A percentile compares a stretch with the other conserved stretches of the same genome.
Evolutionary conservation across 495 filamentous ascomycete species (phyloP).

Genomic region (Bacidia rubella): DNA sequence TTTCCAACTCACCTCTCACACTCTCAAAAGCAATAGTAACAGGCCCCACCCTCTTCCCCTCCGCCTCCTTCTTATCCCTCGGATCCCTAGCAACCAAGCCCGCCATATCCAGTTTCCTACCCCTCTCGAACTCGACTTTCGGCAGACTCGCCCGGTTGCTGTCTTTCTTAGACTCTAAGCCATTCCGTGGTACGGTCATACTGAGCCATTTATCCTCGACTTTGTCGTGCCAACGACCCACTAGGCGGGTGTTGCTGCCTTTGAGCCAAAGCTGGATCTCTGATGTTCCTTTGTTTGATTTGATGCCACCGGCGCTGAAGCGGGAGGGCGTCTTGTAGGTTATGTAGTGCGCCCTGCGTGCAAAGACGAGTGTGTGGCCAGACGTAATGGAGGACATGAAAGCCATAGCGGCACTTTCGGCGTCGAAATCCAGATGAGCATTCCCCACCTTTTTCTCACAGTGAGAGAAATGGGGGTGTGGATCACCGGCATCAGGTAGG

Average conservation of each 20-base stretch:
- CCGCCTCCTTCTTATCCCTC: slow-evolving; percentile 16
- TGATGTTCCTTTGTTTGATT: slow-evolving; percentile 23
- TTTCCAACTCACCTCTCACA: slow-evolving; percentile 22
- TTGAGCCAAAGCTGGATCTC: slow-evolving; percentile 27
- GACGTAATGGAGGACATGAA: slow-evolving; percentile 27
- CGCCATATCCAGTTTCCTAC: slow-evolving; percentile 26
- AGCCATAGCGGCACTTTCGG: slow-evolving; percentile 15
- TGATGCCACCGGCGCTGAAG: slow-evolving; percentile 19
- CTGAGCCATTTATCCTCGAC: slow-evolving; percentile 28
- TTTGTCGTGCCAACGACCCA: slow-evolving; percentile 24
- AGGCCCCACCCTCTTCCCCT: slow-evolving; percentile 18
- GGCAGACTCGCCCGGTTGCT: slow-evolving; percentile 21
- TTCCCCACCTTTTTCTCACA: slow-evolving; percentile 23
- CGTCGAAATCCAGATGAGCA: slow-evolving; percentile 21
- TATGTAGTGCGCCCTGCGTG: slow-evolving; percentile 22
- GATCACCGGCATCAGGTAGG: slow-evolving; percentile 14
- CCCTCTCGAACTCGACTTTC: slow-evolving; percentile 17
- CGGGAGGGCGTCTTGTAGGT: slow-evolving; percentile 21
- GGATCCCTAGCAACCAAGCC: slow-evolving; percentile 22
- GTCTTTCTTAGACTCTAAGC: slow-evolving; percentile 12
- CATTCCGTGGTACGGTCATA: slow-evolving; percentile 12
- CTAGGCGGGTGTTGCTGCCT: slow-evolving; percentile 1
- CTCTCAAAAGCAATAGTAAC: slow-evolving; percentile 24
- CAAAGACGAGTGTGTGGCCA: slow-evolving; percentile 24
- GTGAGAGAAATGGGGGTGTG: slow-evolving; percentile 24